A percentile compares a stretch with the other conserved stretches of the same genome.
Conservation (phyloP, 208 protist species). For the Leishmania tropica region DNA sequence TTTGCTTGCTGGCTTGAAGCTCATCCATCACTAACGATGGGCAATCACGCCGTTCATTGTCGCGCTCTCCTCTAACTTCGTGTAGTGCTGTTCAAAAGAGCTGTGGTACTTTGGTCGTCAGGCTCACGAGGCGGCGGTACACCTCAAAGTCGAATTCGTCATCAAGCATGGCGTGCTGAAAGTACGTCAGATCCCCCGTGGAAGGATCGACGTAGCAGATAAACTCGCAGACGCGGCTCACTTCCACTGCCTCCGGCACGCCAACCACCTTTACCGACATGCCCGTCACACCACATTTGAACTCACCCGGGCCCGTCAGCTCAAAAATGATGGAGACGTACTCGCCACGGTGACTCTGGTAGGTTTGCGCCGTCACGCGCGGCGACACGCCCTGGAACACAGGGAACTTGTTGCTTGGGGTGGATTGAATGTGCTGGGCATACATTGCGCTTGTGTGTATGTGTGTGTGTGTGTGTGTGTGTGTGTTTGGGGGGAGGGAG, state of each 20-base stretch:
- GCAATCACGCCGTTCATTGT: not conserved
- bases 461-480: not conserved
- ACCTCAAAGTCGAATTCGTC: conserved; percentile 92
- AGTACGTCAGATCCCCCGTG: conserved; percentile 77
- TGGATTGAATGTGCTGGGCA: conserved; percentile 24
- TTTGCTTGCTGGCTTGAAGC: not conserved
- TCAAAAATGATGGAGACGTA: conserved; percentile 87
- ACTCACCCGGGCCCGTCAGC: conserved; percentile 75
- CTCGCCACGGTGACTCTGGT: conserved; percentile 73
- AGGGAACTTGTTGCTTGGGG: conserved; percentile 48
- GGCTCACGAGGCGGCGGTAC: conserved; percentile 78
- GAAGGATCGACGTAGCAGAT: conserved; percentile 89
- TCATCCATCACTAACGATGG: not conserved
- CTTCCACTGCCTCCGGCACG: conserved; percentile 69
- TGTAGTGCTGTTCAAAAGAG: conserved; percentile 60
- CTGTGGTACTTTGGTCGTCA: conserved; percentile 81
- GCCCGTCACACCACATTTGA: conserved; percentile 69
- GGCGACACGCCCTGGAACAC: conserved; percentile 83
- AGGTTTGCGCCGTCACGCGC: conserved; percentile 74
- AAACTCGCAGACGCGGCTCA: conserved; percentile 91
- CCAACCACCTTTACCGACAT: conserved; percentile 63
- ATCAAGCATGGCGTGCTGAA: conserved; percentile 83
- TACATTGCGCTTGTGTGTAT: conserved; percentile 25
- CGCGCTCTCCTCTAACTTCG: not conserved
- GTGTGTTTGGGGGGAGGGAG: not conserved